Base-by-base conservation (phyloP, 306 rosid genomes). In the Adenanthera pavonina region DNA sequence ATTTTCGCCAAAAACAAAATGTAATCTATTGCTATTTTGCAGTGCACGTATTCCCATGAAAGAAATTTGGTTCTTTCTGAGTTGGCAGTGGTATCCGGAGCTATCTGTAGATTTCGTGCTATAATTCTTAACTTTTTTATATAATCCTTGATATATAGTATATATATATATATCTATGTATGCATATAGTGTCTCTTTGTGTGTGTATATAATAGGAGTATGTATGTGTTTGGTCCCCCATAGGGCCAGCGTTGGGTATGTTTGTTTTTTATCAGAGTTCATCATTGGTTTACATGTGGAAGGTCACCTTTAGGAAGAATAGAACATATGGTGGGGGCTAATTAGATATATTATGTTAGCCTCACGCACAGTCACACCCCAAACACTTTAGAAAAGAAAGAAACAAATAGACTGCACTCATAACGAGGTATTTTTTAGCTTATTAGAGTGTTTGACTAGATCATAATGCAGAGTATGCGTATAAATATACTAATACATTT, bases 401-500 rank as follows among this genome's bases (percentile, higher is more conserved):
- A 79, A 86, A 72, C 84, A 80, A 74, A 57, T 77, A 89, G 94
- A 88, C 91, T 87, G 91, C 98, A 89, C 85, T 72, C 54, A 80
- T 64, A 81, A 67, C 98, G 95, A 94, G 94, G 92, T 73, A 49
- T 44, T 1, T 51, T 60, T 48, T 54, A 3, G 57, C 35, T 43
- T 40, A 69, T 67, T 83, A 46, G 3, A 80, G 82, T 82, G 77
- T 90, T 89, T 89, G 89, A 89, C 94, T 87, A 81, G 43, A 77
- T 77, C 82, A 84, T 78, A 76, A 61, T 47, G 74, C 84, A 87
- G 92, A 86, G 2, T 9, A 41, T 8, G 46, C 46, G 7, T 8
- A 56, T n/a, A 11, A 7, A 30, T 41, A 14, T 20, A 8, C 43
- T 5, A 40, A 57, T 57, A 20, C 11, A 30, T 60, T 60, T 6